Base-by-base conservation (phyloP, 176 grass and related monocot species). In the Aegilops speltoides region DNA sequence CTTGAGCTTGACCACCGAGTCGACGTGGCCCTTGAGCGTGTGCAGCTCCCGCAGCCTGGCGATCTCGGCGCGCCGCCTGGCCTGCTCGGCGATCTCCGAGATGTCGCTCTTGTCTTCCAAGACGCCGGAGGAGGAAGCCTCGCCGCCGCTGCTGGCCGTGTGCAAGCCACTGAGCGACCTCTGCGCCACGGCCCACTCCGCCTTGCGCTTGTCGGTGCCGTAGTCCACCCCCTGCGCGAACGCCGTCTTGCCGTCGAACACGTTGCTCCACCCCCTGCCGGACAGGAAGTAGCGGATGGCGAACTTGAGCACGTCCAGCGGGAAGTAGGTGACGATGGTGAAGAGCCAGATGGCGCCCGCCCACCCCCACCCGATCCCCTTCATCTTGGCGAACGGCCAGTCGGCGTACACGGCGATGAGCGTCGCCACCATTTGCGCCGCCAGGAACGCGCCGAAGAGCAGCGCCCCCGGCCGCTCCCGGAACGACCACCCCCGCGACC, bases 31-130 rank as follows among this genome's bases (percentile, higher is more conserved):
- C 79, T 91, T 91, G 25, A 91, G 89, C 76, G 89, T 91, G 85
- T 91, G 85, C 24, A 91, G 81, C 82, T 91, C 85, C 69, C 89
- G 36, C 12, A 87, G 81, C 85, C 89, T 76, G 77, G 95, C 95
- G 71, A 95, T 87, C 83, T 98, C 95, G 1, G 95, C 95, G 60
- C 95, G 90, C 34, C 90, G 90, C 71, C 65, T 91, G 43, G 95
- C 95, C 62, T 95, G 95, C 82, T 95, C 95, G 2, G 95, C 95
- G 60, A 97, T 91, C 89, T 95, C 93, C 0, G 95, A 92, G 29
- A 91, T 70, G 67, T 97, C 92, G n/a, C 62, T 88, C 68, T 81
- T 93, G 45, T 89, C 87, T 29, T 85, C 78, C 41, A 16, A 0
- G 14, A 0, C 25, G 2, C 20, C 69, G 1, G 70, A 73, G 6